A percentile compares a stretch with the other conserved stretches of the same genome.
Evolutionary conservation across 805 yeast species (phyloP).

Genomic region (Tetrapisispora nanseiensis): DNA sequence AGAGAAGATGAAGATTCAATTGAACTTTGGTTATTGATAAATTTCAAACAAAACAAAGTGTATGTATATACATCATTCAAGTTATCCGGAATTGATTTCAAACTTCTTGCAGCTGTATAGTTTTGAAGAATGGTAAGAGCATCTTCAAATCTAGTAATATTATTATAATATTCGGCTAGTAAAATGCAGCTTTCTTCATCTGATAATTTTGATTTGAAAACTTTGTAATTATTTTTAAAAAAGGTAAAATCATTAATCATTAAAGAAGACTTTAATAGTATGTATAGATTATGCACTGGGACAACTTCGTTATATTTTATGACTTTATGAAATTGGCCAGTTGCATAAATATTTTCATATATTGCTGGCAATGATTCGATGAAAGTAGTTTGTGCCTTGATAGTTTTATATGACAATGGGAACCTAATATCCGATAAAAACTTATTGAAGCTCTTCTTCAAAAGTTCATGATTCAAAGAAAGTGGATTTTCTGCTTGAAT

Average conservation of each 20-base stretch:
- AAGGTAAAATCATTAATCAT: slow-evolving; percentile 16
- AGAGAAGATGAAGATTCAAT: neutral
- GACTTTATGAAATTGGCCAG: slow-evolving; percentile 12
- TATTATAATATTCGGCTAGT: slow-evolving; percentile 19
- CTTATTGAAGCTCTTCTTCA: slow-evolving; percentile 1
- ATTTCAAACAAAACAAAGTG: slow-evolving; percentile 19
- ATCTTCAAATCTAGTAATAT: slow-evolving; percentile 14
- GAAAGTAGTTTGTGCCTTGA: slow-evolving; percentile 23
- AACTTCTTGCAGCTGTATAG: neutral
- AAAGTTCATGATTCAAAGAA: neutral
- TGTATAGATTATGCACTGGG: slow-evolving; percentile 19
- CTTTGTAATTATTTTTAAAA: slow-evolving; percentile 11
- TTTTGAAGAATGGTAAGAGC: slow-evolving; percentile 12
- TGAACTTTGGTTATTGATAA: slow-evolving; percentile 4
- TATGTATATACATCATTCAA: slow-evolving; percentile 17
- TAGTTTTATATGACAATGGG: slow-evolving; percentile 22
- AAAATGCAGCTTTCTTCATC: slow-evolving; percentile 9
- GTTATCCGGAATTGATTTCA: slow-evolving; percentile 9
- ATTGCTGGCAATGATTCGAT: slow-evolving; percentile 16
- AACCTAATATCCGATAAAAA: slow-evolving; percentile 18
- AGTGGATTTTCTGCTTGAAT: slow-evolving; percentile 4
- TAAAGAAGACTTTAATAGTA: slow-evolving; percentile 20
- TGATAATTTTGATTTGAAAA: slow-evolving; percentile 12
- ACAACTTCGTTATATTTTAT: slow-evolving; percentile 16
- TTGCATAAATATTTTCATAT: slow-evolving; percentile 15